These are phyloP conservation scores for Acacia confusa DNA, from an alignment of 306 rosid genomes.

Conservation along the genomic window DNA sequence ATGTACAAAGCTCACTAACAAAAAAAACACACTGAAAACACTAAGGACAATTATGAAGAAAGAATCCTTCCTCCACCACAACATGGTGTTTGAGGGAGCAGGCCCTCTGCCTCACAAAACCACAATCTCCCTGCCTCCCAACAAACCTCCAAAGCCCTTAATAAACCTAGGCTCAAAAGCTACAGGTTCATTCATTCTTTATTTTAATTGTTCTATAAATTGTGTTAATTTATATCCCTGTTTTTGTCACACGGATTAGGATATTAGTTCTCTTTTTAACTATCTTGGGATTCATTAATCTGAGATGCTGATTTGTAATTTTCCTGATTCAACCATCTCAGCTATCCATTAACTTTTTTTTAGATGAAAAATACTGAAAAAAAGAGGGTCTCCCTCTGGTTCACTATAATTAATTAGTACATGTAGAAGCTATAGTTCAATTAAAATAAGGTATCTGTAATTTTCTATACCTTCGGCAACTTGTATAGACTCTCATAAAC, in stretches of 20 bases:
- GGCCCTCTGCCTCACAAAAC: background rate
- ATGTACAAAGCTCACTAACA: background rate
- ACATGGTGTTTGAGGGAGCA: background rate
- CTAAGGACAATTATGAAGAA: background rate
- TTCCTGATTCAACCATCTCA: background rate
- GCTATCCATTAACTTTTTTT: background rate
- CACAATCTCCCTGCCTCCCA: background rate
- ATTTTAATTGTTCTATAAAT: background rate
- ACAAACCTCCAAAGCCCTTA: background rate
- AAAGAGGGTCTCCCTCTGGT: background rate
- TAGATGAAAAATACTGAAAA: background rate
- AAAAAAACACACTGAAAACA: background rate
- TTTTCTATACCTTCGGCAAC: slow-evolving; percentile 67
- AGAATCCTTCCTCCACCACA: background rate
- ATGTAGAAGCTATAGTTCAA: slow-evolving; percentile 11
- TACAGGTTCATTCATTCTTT: background rate
- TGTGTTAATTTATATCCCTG: background rate
- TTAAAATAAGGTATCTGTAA: background rate
- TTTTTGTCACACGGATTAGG: background rate
- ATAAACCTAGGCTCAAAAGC: background rate
- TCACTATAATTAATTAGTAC: background rate
- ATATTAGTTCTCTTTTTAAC: background rate
- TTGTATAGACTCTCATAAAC: slow-evolving; percentile 72
- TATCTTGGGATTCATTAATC: background rate
- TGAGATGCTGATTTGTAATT: background rate